Evolutionary conservation across 2,329 filamentous ascomycete genomes (phyloP).

Genomic region (Aspergillus eucalypticola): DNA sequence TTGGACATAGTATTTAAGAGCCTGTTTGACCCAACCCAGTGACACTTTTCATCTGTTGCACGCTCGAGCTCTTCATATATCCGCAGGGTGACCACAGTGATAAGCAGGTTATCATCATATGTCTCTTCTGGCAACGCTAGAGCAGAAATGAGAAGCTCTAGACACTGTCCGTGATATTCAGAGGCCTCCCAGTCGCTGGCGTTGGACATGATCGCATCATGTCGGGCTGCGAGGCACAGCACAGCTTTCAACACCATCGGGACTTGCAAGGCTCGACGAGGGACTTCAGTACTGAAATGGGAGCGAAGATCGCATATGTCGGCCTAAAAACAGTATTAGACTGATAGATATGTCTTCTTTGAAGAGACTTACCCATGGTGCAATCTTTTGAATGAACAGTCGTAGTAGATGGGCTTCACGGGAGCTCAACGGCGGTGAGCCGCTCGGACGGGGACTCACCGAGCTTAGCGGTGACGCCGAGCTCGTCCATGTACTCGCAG

Average conservation of each 20-base stretch:
- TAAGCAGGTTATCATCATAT: constrained; percentile 50
- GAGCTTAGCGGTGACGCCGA: constrained; percentile 15
- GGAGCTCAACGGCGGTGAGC: constrained; percentile 21
- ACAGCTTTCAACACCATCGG: constrained; percentile 52
- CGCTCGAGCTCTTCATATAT: constrained; percentile 50
- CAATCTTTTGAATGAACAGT: constrained; percentile 36
- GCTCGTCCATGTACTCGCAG: constrained; percentile 18
- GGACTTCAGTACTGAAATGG: constrained; percentile 50
- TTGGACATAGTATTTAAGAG: constrained; percentile 42
- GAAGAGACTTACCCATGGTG: constrained; percentile 32
- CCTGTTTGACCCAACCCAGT: constrained; percentile 42
- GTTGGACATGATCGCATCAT: constrained; percentile 43
- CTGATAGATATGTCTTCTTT: neutral
- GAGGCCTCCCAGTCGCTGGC: constrained; percentile 46
- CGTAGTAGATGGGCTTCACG: constrained; percentile 38
- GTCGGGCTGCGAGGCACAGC: constrained; percentile 49
- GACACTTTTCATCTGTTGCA: constrained; percentile 36
- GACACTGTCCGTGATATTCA: constrained; percentile 48
- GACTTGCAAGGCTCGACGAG: constrained; percentile 48
- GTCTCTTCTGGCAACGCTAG: constrained; percentile 45
- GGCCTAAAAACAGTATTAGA: constrained; percentile 19
- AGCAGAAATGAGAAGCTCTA: constrained; percentile 50
- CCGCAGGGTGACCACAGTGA: constrained; percentile 52
- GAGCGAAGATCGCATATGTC: constrained; percentile 38
- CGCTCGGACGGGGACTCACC: constrained; percentile 12